phyloP scores from a whole-genome alignment of 495 filamentous ascomycete genomes.

The Chaetomium fimeti region DNA sequence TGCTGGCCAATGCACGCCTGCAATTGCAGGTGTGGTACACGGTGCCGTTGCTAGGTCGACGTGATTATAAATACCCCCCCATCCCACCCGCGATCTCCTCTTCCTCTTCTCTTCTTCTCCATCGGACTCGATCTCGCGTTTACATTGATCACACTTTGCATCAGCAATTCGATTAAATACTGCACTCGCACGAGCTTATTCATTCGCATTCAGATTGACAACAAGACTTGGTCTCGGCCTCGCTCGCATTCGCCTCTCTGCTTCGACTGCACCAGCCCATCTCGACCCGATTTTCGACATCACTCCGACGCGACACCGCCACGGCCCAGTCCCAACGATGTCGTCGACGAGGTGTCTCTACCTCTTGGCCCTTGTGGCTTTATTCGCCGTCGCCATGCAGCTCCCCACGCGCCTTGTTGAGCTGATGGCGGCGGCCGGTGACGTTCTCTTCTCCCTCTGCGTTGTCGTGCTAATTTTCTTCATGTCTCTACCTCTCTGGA shows the following conservation, averaged over 20 bases:
- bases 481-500: background rate
- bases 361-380: background rate
- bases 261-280: background rate
- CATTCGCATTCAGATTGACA: background rate
- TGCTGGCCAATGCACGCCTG: no score
- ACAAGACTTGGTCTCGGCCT: background rate
- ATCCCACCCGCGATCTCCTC: constrained; percentile 22
- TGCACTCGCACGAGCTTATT: constrained; percentile 28
- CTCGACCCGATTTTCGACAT: background rate
- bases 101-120: background rate
- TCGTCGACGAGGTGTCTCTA: background rate
- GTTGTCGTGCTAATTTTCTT: background rate
- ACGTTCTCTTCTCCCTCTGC: background rate
- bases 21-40: no score
- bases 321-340: constrained; percentile 4
- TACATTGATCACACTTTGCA: constrained; percentile 27
- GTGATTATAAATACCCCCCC: no score
- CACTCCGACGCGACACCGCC: background rate
- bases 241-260: background rate
- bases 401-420: background rate
- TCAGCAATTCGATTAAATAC: constrained; percentile 47
- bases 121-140: constrained; percentile 48
- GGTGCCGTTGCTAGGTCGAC: no score
- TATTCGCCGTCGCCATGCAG: background rate
- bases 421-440: background rate